Base-by-base conservation (phyloP, 2,329 filamentous ascomycete species). In the Diaporthe vexans region DNA sequence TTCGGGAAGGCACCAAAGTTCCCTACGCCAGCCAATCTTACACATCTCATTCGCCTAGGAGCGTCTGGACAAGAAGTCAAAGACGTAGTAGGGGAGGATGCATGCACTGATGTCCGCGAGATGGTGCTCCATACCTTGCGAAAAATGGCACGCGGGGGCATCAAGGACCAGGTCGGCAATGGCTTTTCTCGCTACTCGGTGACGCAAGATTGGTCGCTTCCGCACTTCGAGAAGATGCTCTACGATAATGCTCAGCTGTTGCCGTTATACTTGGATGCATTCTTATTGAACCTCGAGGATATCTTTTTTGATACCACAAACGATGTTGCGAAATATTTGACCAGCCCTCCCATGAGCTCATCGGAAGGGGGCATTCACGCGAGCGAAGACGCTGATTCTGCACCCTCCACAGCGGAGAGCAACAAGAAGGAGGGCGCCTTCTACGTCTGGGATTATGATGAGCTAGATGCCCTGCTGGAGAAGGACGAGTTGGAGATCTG, bases 221-320 rank as follows among this genome's bases (percentile, higher is more conserved):
- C 95, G 11, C 94, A 97, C 82, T 98, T 98, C 78, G 95, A 98
- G 85, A 97, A 97, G 85, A 94, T 97, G 89, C 89, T 97, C 24
- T 95, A 95, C 76, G 95, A 98, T 80, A 97, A 98, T 79, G 91
- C 94, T 0, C 93, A 97, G 77, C 87, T 98, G 0, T 85, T 98
- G 1, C 89, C 92, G 35, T 87, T 95, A 11, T 98, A 95, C 79
- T 87, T 96, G 13, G 94, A 97, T 79, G 95, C 93, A 0, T 97
- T 95, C 86, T 87, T 93, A 19, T 83, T 91, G 15, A 80, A 15
- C 84, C 84, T 13, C 84, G 80, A 17, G 77, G 89, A 0, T 87
- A 52, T 94, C 77, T 94, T 97, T 79, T 88, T 97, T 71, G 93
- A 63, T 21, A 92, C 9, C 91, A 48, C 35, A 7, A 35, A 46